Percentiles rank a stretch among this genome's conserved stretches.
phyloP scores from a whole-genome alignment of 768 basidiomycete species.

The Termitomyces sp. region DNA sequence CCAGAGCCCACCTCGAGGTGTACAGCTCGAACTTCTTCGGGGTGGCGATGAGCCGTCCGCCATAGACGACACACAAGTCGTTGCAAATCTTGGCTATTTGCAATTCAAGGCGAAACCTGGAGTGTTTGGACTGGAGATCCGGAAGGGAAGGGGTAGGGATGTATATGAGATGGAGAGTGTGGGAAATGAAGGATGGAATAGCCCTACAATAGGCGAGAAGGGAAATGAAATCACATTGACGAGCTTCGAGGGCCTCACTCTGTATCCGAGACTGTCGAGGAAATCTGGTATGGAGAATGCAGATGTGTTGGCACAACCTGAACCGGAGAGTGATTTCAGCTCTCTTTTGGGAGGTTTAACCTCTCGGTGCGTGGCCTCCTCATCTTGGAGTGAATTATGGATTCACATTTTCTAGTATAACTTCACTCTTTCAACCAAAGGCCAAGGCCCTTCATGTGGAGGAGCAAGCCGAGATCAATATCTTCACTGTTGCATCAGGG shows the following conservation, averaged over 20 bases:
- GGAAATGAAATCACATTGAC: conserved; percentile 78
- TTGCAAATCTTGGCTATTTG: conserved; percentile 92
- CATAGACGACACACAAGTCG: conserved; percentile 86
- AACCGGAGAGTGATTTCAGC: conserved; percentile 21
- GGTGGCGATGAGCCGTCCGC: conserved; percentile 28
- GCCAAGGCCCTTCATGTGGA: conserved; percentile 19
- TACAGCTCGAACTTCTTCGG: conserved; percentile 78
- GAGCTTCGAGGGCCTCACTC: conserved; percentile 85
- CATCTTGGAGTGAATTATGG: neutral
- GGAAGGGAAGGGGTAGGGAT: conserved; percentile 74
- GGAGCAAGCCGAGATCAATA: conserved; percentile 89
- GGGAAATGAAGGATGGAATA: conserved; percentile 87
- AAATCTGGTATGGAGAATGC: conserved; percentile 71
- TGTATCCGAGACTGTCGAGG: conserved; percentile 76
- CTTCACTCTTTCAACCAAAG: conserved; percentile 37
- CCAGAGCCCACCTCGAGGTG: conserved; percentile 75
- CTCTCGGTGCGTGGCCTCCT: conserved; percentile 38
- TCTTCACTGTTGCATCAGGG: conserved; percentile 98
- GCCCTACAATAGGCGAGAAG: conserved; percentile 57
- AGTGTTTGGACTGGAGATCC: conserved; percentile 76
- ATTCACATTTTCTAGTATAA: conserved; percentile 27
- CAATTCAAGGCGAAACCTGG: conserved; percentile 95
- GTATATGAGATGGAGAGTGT: conserved; percentile 82
- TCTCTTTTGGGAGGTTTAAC: conserved; percentile 44
- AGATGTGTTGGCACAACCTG: conserved; percentile 66